phyloP scores from a whole-genome alignment of 768 basidiomycete genomes.

The Brasilioporus rufonigricans region DNA sequence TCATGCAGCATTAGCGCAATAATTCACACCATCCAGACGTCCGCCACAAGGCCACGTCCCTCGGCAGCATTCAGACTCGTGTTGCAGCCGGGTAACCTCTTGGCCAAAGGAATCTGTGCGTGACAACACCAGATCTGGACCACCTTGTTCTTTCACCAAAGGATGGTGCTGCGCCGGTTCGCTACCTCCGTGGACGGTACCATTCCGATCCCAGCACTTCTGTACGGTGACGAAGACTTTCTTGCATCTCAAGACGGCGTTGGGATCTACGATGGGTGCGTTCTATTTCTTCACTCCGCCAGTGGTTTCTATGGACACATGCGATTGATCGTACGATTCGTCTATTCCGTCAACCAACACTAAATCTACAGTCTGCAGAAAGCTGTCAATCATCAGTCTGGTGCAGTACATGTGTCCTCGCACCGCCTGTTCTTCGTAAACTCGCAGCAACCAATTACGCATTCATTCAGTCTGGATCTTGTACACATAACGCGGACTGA shows the following conservation, averaged over 20 bases:
- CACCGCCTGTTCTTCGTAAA: slow-evolving; percentile 87
- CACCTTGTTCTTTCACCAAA: background rate
- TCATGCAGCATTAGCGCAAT: background rate
- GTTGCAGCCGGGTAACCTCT: background rate
- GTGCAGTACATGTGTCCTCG: slow-evolving; percentile 69
- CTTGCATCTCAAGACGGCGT: slow-evolving; percentile 72
- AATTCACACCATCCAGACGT: slow-evolving; percentile 3
- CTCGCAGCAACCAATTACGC: slow-evolving; percentile 39
- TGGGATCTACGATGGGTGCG: slow-evolving; percentile 92
- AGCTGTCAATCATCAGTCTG: slow-evolving; percentile 72
- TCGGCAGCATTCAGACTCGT: slow-evolving; percentile 12
- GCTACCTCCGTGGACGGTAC: slow-evolving; percentile 65
- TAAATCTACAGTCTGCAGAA: slow-evolving; percentile 68
- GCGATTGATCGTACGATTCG: slow-evolving; percentile 15
- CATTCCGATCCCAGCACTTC: slow-evolving; percentile 71
- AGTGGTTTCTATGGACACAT: slow-evolving; percentile 14
- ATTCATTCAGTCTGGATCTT: slow-evolving; percentile 71
- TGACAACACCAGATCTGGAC: slow-evolving; percentile 1
- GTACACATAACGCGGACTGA: slow-evolving; percentile 71
- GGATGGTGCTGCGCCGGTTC: slow-evolving; percentile 57
- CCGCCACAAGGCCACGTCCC: slow-evolving; percentile 1
- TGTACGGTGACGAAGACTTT: slow-evolving; percentile 80
- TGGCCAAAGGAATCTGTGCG: background rate
- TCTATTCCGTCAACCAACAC: slow-evolving; percentile 28
- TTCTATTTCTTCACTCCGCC: slow-evolving; percentile 10